Base-by-base conservation (phyloP, 176 grass and related monocot species). In the Miscanthus lutarioriparius region DNA sequence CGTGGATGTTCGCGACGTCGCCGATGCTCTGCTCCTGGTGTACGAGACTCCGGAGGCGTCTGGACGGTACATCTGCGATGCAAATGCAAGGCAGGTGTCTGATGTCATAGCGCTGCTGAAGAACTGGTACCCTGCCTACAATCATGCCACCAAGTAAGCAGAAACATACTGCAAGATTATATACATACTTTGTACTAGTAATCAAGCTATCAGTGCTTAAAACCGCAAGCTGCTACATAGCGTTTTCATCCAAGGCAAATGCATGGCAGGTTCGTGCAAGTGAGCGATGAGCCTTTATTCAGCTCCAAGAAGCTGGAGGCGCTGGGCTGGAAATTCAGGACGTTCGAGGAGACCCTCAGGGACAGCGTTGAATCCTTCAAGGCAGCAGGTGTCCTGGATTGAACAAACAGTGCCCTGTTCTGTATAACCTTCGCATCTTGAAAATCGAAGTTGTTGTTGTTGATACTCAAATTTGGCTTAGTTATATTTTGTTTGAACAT, bases 1-100 rank as follows among this genome's bases (percentile, higher is more conserved):
- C 0, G 92, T 95, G 76, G 95, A 95, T 78, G 92, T 95, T 12
- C 79, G 89, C 51, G 95, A 98, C 63, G 72, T 91, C 16, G 91
- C 89, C 19, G 69, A 88, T 22, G 92, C 95, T 84, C 83, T 97
- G 19, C 67, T 91, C 68, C 66, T 95, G 72, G 71, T 91, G 12
- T 97, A 91, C 66, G 88, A 95, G 82, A 88, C 90, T 9, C 84
- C 89, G 11, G 90, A 86, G 80, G 95, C 73, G 78, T 97, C 86
- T 0, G 86, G 90, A 47, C 78, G 90, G 7, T 88, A 91, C 62
- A 26, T 91, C 5, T 88, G 90, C 78, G 47, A 51, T 35, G 77
- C 90, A 20, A 47, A 88, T 7, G 6, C 58, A 16, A 68, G 3
- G 7, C 72, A 78, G 70, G 48, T 88, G 38, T 63, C 41, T 30